Percentiles rank a stretch among this genome's conserved stretches.
Evolutionary conservation across 2,329 filamentous ascomycete species (phyloP).

Genomic region (Aspergillus nomiae): DNA sequence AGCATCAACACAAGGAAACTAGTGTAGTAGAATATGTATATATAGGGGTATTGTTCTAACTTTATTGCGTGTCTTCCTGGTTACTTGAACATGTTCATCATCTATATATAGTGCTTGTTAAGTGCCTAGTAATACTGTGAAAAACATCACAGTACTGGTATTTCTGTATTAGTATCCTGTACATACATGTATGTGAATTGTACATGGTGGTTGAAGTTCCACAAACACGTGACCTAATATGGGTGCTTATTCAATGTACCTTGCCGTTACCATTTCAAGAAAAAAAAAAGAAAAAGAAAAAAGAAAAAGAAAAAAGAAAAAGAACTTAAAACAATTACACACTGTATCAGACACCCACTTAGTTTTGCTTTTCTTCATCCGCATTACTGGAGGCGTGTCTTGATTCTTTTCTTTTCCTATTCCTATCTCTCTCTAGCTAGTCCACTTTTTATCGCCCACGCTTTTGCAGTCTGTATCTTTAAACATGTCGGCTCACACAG

Average conservation of each 20-base stretch:
- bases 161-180: too few relatives aligned
- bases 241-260: neutral
- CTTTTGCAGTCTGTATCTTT: neutral
- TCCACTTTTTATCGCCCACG: neutral
- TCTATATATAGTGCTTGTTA: too few relatives aligned
- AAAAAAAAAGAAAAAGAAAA: neutral
- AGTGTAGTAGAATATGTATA: too few relatives aligned
- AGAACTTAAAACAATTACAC: neutral
- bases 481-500: constrained; percentile 37
- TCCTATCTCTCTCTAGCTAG: neutral
- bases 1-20: too few relatives aligned
- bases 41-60: too few relatives aligned
- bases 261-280: neutral
- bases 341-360: neutral
- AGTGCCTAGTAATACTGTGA: neutral
- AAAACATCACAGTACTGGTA: neutral
- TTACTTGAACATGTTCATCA: too few relatives aligned
- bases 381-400: neutral
- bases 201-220: too few relatives aligned
- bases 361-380: neutral
- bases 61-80: too few relatives aligned
- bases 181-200: too few relatives aligned
- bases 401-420: neutral
- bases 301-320: neutral
- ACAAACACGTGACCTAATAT: neutral